Conservation (phyloP, 2,329 filamentous ascomycete species). For the Sphaerulina vaccinii region DNA sequence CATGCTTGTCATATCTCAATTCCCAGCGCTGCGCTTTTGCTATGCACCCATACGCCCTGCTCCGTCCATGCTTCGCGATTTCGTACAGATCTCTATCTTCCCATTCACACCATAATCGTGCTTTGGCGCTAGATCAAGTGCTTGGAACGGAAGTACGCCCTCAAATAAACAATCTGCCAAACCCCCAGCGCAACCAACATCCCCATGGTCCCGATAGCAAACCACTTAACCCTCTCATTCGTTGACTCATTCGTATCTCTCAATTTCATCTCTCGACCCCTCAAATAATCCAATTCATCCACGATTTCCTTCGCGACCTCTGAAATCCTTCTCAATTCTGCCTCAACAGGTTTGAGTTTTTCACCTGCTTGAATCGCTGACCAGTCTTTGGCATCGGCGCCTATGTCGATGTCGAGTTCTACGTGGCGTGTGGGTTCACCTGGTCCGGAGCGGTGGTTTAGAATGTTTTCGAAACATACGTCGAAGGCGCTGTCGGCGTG, state of each 20-base stretch:
- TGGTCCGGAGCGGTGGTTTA: conserved; percentile 42
- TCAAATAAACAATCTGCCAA: conserved; percentile 97
- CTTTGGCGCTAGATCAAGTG: conserved; percentile 52
- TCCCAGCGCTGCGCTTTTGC: no score
- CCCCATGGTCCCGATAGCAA: conserved; percentile 89
- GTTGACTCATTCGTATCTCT: conserved; percentile 99
- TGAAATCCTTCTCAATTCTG: conserved; percentile 87
- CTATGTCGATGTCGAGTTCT: conserved; percentile 93
- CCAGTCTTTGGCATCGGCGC: conserved; percentile 97
- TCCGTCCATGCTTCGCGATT: no score
- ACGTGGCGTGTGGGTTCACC: conserved; percentile 62
- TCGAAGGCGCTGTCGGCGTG: conserved; percentile 91
- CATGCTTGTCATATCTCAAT: no score
- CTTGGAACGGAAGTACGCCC: conserved; percentile 88
- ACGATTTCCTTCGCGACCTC: conserved; percentile 89
- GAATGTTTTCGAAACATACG: conserved; percentile 89
- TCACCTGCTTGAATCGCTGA: conserved; percentile 91
- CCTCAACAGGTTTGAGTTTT: conserved; percentile 97
- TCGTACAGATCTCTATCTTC: no score
- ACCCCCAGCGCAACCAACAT: conserved; percentile 84
- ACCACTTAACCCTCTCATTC: conserved; percentile 98
- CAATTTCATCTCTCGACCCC: conserved; percentile 85
- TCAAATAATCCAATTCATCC: conserved; percentile 92
- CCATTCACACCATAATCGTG: neutral
- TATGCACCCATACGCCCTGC: no score